Evolutionary conservation across 2,329 filamentous ascomycete species (phyloP).

Genomic region (Calonectria pseudoreteaudii): DNA sequence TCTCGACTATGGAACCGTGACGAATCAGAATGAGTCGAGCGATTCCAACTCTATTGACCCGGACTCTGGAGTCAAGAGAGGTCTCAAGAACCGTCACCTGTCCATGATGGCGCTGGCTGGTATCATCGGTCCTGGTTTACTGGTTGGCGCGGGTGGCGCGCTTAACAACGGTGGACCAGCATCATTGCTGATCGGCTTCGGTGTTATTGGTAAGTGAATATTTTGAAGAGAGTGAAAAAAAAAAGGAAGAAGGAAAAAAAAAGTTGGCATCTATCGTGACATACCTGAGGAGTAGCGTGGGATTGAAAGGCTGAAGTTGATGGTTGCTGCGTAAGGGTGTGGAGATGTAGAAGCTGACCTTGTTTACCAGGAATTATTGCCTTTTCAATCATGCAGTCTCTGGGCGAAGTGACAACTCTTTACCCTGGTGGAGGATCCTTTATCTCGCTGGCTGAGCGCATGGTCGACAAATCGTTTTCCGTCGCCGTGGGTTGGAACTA

Average conservation of each 20-base stretch:
- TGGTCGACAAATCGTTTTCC: slow-evolving; percentile 77
- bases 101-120: slow-evolving; percentile 74
- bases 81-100: slow-evolving; percentile 75
- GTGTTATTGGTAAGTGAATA: slow-evolving; percentile 65
- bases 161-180: slow-evolving; percentile 77
- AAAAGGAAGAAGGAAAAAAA: not conserved
- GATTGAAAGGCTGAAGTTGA: not conserved
- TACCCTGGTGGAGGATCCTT: slow-evolving; percentile 80
- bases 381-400: slow-evolving; percentile 75
- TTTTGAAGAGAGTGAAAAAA: not conserved
- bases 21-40: slow-evolving; percentile 31
- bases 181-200: slow-evolving; percentile 79
- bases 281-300: not conserved
- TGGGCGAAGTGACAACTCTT: slow-evolving; percentile 80
- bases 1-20: slow-evolving; percentile 34
- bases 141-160: slow-evolving; percentile 78
- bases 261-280: not conserved
- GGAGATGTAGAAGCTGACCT: slow-evolving; percentile 28
- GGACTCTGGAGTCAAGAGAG: slow-evolving; percentile 74
- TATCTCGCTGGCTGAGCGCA: slow-evolving; percentile 75
- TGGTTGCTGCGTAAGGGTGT: not conserved
- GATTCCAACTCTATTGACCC: slow-evolving; percentile 63
- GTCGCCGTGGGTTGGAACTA: slow-evolving; percentile 80
- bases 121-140: slow-evolving; percentile 76
- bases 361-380: slow-evolving; percentile 66